Evolutionary conservation across 192 early-diverging fungal genomes (phyloP), one percentile per base, ranked within the genome.

Genomic region (Backusella australiensis): DNA sequence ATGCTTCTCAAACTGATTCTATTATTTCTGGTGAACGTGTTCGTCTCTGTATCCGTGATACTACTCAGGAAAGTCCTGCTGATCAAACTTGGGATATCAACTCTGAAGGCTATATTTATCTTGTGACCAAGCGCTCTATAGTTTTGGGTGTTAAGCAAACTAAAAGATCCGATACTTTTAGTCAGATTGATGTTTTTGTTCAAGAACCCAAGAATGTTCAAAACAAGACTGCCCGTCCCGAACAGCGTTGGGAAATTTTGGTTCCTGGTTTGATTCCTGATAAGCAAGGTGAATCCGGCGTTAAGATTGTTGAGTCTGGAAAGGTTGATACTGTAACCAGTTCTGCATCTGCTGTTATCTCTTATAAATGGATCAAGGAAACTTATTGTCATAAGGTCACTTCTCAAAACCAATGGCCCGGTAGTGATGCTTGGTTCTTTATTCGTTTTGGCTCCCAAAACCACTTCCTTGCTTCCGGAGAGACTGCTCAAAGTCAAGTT

Each of bases 211-310:
- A 72, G 53, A 26, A 29, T 42, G 71, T 69, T 70, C 26, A 32
- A 29, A 56, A 69, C 12, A 53, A 53, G 15, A 73, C 68, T 39
- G 67, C 78, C 59, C 78, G 78, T 26, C 63, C 52, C 35, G 71
- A 81, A 63, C 80, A 77, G 73, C 67, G 67, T 32, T 76, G 75
- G 80, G 80, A 77, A 39, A 69, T 81, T 44, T 44, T 77, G 44
- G 19, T 74, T 14, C 75, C 80, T 46, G 65, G 53, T 44, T 49
- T 81, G 36, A 74, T 76, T 59, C 75, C 75, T 65, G 23, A 59
- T 23, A 42, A 34, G 8, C 67, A 72, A 26, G 41, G 69, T n/a
- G 38, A 63, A 17, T 34, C 35, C n/a, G 71, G 63, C 52, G 77
- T 67, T 39, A 72, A 67, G 34, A 68, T 78, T 15, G 15, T 78